A percentile compares a stretch with the other conserved stretches of the same genome.
phyloP scores from a whole-genome alignment of 176 grass and related monocot genomes.

The Musa beccarii region DNA sequence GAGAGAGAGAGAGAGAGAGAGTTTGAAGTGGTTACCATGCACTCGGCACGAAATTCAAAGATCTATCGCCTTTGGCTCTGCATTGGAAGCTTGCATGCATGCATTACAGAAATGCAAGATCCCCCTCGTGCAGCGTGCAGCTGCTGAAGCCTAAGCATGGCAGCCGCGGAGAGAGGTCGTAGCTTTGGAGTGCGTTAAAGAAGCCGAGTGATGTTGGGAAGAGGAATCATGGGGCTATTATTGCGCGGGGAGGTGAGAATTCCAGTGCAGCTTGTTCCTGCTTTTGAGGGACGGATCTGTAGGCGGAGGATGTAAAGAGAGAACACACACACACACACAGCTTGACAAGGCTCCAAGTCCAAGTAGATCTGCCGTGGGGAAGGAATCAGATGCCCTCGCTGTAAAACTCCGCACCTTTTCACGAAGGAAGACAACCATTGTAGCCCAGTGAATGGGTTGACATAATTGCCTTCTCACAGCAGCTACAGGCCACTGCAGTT shows the following conservation, averaged over 20 bases:
- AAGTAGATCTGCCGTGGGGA: constrained; percentile 32
- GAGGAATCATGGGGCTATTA: constrained; percentile 48
- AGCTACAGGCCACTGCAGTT: too few relatives aligned
- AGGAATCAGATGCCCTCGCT: constrained; percentile 47
- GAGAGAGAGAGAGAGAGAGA: neutral
- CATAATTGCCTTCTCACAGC: neutral
- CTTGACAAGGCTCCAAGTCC: constrained; percentile 5
- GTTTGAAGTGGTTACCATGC: neutral
- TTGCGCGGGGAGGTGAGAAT: constrained; percentile 8
- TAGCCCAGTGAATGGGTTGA: constrained; percentile 28
- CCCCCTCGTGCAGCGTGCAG: neutral
- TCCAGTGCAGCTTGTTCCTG: neutral
- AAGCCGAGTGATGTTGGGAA: constrained; percentile 27
- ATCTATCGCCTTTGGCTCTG: neutral
- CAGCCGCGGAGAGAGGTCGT: neutral
- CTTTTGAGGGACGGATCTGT: constrained; percentile 40
- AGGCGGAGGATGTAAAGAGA: constrained; percentile 5
- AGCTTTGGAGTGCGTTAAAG: neutral
- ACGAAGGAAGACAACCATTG: constrained; percentile 27
- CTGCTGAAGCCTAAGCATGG: neutral
- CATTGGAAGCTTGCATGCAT: neutral
- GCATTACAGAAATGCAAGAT: neutral
- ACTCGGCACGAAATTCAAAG: neutral
- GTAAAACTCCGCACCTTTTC: constrained; percentile 33
- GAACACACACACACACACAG: neutral